These are phyloP conservation scores for Candida hungchunana DNA, from an alignment of 805 yeast genomes.

Conservation along the genomic window DNA sequence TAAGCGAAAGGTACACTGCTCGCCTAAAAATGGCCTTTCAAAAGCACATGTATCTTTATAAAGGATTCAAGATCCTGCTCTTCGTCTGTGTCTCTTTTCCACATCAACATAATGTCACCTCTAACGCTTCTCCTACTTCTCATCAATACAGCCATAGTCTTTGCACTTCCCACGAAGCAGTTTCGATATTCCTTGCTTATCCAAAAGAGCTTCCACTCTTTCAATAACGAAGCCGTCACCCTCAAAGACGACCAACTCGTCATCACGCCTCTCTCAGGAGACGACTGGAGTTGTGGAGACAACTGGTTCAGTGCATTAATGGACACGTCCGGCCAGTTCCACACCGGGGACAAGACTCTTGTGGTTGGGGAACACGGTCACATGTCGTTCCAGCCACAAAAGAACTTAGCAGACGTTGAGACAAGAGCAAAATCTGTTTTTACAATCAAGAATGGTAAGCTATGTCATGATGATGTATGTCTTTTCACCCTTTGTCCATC, in stretches of 20 bases:
- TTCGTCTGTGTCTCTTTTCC: too few relatives aligned
- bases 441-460: constrained; percentile 20
- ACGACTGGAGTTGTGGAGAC: not conserved
- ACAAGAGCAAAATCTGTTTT: constrained; percentile 6
- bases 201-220: constrained; percentile 6
- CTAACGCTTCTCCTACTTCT: constrained; percentile 1
- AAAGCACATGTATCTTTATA: too few relatives aligned
- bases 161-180: constrained; percentile 11
- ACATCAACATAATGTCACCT: not conserved
- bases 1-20: too few relatives aligned
- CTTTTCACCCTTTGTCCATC: constrained; percentile 14
- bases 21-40: too few relatives aligned
- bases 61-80: too few relatives aligned
- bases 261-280: not conserved
- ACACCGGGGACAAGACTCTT: not conserved
- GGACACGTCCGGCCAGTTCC: constrained; percentile 3
- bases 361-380: not conserved
- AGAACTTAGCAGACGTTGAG: not conserved
- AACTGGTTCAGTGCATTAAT: constrained; percentile 2
- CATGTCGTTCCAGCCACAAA: not conserved
- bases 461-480: constrained; percentile 8
- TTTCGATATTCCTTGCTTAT: constrained; percentile 8
- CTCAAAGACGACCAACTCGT: constrained; percentile 1
- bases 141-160: not conserved
- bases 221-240: constrained; percentile 9